phyloP scores from a whole-genome alignment of 805 yeast genomes.

The Cephaloascus albidus region DNA sequence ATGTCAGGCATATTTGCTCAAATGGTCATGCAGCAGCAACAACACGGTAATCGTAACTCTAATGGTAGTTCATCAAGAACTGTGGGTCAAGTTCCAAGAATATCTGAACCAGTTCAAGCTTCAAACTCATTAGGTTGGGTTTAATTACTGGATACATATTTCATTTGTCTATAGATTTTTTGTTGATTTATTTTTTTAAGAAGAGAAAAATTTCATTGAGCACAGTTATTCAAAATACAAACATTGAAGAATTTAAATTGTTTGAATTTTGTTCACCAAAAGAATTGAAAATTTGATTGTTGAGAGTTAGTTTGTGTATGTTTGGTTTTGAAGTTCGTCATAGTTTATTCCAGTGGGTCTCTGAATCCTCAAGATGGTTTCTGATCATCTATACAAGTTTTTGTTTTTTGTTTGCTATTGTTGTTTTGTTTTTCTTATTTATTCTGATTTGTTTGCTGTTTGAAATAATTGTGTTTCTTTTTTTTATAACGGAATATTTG shows the following conservation, averaged over 20 bases:
- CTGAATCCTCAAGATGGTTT: not conserved
- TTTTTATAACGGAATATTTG: slow-evolving; percentile 14
- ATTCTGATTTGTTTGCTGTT: not conserved
- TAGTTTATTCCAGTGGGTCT: no score
- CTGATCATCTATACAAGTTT: not conserved
- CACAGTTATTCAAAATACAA: not conserved
- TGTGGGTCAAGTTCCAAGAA: slow-evolving; percentile 28
- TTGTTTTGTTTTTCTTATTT: not conserved
- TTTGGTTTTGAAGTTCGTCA: no score
- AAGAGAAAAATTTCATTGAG: no score
- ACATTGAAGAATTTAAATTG: not conserved
- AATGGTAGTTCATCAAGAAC: slow-evolving; percentile 4
- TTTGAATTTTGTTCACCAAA: not conserved
- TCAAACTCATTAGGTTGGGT: slow-evolving; percentile 70
- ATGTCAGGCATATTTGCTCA: not conserved
- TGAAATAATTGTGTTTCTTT: not conserved
- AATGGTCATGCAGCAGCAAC: not conserved
- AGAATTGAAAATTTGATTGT: not conserved
- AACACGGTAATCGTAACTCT: not conserved
- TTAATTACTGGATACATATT: no score
- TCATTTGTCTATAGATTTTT: no score
- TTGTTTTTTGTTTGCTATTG: not conserved
- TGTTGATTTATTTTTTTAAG: no score
- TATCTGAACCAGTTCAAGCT: slow-evolving; percentile 62
- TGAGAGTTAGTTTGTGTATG: no score